phyloP scores from a whole-genome alignment of 2,329 filamentous ascomycete species.

The Colletotrichum gigasporum region DNA sequence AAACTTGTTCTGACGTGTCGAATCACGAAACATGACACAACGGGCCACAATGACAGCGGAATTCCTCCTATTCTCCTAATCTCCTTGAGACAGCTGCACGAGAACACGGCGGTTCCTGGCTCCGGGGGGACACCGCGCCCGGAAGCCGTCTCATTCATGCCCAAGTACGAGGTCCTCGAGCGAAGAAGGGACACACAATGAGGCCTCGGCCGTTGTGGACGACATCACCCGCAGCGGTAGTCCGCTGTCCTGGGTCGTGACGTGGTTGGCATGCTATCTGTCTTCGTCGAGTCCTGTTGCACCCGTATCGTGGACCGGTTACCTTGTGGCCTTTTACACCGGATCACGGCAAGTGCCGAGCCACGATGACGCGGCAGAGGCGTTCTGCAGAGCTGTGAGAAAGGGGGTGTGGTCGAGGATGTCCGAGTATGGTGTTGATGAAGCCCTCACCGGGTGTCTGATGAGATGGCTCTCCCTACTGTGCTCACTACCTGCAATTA shows the following conservation, averaged over 20 bases:
- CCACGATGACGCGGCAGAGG: not conserved
- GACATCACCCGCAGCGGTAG: not conserved
- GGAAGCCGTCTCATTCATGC: not conserved
- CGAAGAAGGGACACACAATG: not conserved
- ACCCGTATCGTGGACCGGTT: slow-evolving; percentile 10
- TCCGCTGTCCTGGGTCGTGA: slow-evolving; percentile 6
- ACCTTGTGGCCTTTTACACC: not conserved
- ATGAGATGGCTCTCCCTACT: no score
- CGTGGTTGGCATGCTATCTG: slow-evolving; percentile 7
- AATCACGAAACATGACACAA: not conserved
- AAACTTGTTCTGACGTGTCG: slow-evolving; percentile 30
- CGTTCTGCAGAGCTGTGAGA: not conserved
- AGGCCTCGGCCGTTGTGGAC: not conserved
- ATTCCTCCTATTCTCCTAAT: slow-evolving; percentile 29
- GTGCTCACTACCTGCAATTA: no score
- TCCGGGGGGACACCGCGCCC: not conserved
- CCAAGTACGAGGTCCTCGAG: not conserved
- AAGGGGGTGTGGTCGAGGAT: not conserved
- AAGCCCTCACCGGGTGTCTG: no score
- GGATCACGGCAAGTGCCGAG: not conserved
- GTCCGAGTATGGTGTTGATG: not conserved
- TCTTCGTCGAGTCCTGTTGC: slow-evolving; percentile 23
- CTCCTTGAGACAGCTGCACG: slow-evolving; percentile 23
- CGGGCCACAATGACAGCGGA: not conserved
- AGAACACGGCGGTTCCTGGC: not conserved